Conservation (phyloP, 345 rosid genomes). For the Brassica napus region DNA sequence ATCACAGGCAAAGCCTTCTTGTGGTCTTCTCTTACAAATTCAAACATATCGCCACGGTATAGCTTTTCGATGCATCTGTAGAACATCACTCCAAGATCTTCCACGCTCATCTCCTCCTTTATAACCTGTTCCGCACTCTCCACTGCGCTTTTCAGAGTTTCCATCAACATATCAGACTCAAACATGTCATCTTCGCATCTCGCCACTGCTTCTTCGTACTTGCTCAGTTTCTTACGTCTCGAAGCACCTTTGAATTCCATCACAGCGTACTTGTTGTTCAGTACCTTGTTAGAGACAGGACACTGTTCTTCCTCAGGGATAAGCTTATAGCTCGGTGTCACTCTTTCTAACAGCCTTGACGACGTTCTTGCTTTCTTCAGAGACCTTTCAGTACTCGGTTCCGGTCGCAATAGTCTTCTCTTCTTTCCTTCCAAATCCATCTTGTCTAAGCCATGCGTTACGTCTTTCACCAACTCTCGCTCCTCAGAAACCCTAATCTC, state of each 20-base stretch:
- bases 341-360: not conserved
- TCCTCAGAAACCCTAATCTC: not conserved
- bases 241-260: too few relatives aligned
- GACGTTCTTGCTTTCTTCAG: not conserved
- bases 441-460: not conserved
- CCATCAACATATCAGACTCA: not conserved
- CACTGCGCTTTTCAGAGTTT: not conserved
- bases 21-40: not conserved
- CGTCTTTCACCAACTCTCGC: not conserved
- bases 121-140: not conserved
- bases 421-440: not conserved
- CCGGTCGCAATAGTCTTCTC: not conserved
- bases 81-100: not conserved
- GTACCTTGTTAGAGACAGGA: not conserved
- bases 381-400: not conserved
- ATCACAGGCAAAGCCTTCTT: slow-evolving; percentile 6
- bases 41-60: not conserved
- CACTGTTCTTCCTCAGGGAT: not conserved
- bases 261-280: not conserved
- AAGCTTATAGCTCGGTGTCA: not conserved
- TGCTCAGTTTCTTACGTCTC: not conserved
- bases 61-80: not conserved
- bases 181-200: slow-evolving; percentile 18
- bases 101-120: not conserved
- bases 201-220: not conserved